Evolutionary conservation across 306 rosid species (phyloP).

Genomic region (Cucumis cinereus): DNA sequence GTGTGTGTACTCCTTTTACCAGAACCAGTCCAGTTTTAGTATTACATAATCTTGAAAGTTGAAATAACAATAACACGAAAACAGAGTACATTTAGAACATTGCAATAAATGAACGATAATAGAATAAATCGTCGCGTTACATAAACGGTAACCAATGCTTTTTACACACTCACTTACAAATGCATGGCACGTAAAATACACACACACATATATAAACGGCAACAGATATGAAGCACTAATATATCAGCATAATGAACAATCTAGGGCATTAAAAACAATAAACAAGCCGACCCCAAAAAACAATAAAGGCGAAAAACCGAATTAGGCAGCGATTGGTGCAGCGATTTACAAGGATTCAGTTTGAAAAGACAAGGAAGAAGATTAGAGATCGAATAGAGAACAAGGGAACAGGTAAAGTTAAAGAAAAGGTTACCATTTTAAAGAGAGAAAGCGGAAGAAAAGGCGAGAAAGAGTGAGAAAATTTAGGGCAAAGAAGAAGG

Average conservation of each 20-base stretch:
- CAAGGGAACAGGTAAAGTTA: background rate
- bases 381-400: background rate
- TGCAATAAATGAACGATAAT: background rate
- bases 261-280: background rate
- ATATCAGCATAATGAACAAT: background rate
- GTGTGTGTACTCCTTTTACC: background rate
- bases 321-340: background rate
- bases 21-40: background rate
- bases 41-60: background rate
- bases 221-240: background rate
- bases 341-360: background rate
- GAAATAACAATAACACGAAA: background rate
- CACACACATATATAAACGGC: too few relatives aligned
- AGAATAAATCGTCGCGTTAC: background rate
- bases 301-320: background rate
- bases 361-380: background rate
- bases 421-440: constrained; percentile 25
- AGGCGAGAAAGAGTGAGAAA: constrained; percentile 14
- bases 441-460: constrained; percentile 9
- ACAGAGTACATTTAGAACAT: background rate
- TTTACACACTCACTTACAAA: background rate
- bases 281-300: background rate
- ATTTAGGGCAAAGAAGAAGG: constrained; percentile 18
- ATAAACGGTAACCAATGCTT: background rate
- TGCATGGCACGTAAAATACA: background rate